Evolutionary conservation across 192 early-diverging fungal genomes (phyloP), one percentile per base, ranked within the genome.

Genomic region (Entomortierella chlamydospora): DNA sequence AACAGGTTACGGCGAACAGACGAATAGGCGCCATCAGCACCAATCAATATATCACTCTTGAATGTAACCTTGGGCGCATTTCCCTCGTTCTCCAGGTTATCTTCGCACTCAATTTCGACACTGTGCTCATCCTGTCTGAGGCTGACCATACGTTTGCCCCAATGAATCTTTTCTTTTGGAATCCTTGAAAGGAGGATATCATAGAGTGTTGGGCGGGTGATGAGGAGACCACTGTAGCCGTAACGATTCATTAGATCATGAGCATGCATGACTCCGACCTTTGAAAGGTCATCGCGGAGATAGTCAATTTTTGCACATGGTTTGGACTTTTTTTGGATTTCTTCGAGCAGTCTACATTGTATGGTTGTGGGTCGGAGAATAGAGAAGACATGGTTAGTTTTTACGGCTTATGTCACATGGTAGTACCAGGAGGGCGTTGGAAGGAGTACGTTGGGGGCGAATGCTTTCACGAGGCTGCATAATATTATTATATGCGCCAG

Each of bases 281-380:
- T 56, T 54, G 70, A 57, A 15, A 72, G 61, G 33, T 72, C 56
- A 30, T 72, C 70, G 4, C 61, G 61, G 28, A 50, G 25, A 52
- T 72, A 72, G 10, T 72, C 61, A 45, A 64, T 72, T 41, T 72
- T 72, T 30, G 53, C 43, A 26, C 61, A 64, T 5, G 70, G 55
- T 15, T 39, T n/a, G 2, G 61, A 64, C 0, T 25, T n/a, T 23
- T 64, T 49, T 17, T 58, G 39, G 33, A 72, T 50, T 9, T 64
- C 61, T 4, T 72, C 55, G 9, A 64, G 70, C 4, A 72, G 34
- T 28, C 61, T 72, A 50, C 49, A 10, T 22, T 4, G 22, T 9
- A 17, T 17, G 49, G 17, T 4, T 50, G 49, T 50, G 22, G 22
- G 15, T 2, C 4, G 34, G 10, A 17, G 15, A 15, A 50, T 50